Evolutionary conservation across 2,329 filamentous ascomycete species (phyloP).

Genomic region (Pyricularia sp.): DNA sequence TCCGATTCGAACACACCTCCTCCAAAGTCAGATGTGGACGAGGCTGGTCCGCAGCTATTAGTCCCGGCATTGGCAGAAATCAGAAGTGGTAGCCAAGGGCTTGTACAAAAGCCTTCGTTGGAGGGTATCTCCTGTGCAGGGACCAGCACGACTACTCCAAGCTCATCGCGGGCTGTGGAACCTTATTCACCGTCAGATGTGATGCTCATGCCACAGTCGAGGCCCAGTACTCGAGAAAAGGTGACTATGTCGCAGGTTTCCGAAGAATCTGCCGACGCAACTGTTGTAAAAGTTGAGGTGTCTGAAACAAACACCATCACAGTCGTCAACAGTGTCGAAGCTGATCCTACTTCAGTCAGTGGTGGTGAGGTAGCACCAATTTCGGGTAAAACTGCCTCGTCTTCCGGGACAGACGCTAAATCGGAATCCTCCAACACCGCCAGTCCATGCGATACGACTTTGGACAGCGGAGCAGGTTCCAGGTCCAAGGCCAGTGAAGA

Average conservation of each 20-base stretch:
- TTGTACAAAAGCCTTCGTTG: background rate
- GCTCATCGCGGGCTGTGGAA: background rate
- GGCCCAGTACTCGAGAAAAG: background rate
- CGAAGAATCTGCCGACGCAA: background rate
- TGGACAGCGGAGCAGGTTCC: background rate
- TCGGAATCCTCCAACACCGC: background rate
- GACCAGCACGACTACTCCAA: background rate
- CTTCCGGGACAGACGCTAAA: background rate
- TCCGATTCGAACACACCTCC: background rate
- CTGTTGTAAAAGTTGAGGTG: background rate
- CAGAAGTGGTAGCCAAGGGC: background rate
- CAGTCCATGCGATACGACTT: background rate
- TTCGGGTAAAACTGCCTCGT: background rate
- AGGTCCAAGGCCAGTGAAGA: background rate
- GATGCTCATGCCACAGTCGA: background rate
- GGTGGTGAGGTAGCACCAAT: background rate
- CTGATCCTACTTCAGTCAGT: background rate
- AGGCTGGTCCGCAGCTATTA: background rate
- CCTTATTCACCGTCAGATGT: background rate
- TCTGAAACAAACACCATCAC: background rate
- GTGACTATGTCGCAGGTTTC: background rate
- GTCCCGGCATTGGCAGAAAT: background rate
- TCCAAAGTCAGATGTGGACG: background rate
- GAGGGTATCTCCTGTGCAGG: background rate
- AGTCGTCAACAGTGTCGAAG: background rate